Conservation (phyloP, 2,329 filamentous ascomycete species). For the Macroventuria anomochaeta region DNA sequence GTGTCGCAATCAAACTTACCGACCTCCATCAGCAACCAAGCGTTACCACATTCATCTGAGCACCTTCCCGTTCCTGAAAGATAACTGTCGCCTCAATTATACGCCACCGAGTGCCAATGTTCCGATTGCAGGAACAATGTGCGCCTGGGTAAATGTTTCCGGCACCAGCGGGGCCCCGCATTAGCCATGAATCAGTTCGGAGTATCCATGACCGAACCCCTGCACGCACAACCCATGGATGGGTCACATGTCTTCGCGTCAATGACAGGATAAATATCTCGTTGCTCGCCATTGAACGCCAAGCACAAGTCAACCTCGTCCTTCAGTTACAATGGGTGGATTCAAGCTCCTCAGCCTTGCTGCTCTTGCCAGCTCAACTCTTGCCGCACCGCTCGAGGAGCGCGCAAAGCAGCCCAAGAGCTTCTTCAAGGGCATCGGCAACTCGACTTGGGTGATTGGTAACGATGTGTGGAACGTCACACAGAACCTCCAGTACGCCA, state of each 20-base stretch:
- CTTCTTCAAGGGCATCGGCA: conserved; percentile 44
- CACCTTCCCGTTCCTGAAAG: conserved; percentile 26
- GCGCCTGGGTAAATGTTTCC: conserved; percentile 13
- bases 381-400: conserved; percentile 29
- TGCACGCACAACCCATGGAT: not conserved
- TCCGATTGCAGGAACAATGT: conserved; percentile 37
- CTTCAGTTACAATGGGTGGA: conserved; percentile 20
- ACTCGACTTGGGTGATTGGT: conserved; percentile 48
- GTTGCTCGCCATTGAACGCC: not conserved
- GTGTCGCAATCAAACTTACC: not conserved
- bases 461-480: conserved; percentile 54
- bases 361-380: conserved; percentile 16
- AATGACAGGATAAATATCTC: conserved; percentile 12
- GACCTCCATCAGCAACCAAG: conserved; percentile 5
- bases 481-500: conserved; percentile 48
- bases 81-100: conserved; percentile 4
- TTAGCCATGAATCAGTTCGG: conserved; percentile 25
- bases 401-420: conserved; percentile 34
- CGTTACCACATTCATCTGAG: not conserved
- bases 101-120: conserved; percentile 9
- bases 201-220: conserved; percentile 23
- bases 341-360: conserved; percentile 26
- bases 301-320: conserved; percentile 1
- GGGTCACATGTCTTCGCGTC: not conserved
- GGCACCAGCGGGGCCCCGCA: conserved; percentile 22